These are phyloP conservation scores for Lachnellula willkommii DNA, from an alignment of 2,329 filamentous ascomycete species.

Conservation along the genomic window DNA sequence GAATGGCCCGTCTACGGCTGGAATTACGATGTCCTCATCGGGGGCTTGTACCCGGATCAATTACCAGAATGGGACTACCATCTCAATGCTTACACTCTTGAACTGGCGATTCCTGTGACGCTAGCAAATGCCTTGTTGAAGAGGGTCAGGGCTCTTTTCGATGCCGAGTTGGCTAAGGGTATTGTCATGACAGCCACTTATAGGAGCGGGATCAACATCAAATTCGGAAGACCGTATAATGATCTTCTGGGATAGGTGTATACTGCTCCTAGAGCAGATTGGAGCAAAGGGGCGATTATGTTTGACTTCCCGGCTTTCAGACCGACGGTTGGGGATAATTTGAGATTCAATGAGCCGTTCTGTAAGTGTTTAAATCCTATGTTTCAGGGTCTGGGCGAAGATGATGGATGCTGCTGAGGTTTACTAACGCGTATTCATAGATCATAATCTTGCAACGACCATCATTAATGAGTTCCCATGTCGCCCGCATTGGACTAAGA, in stretches of 20 bases:
- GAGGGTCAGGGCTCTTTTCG: slow-evolving; percentile 13
- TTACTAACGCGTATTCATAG: background rate
- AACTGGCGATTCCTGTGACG: slow-evolving; percentile 18
- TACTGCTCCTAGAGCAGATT: slow-evolving; percentile 9
- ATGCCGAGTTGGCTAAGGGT: slow-evolving; percentile 7
- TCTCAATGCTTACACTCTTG: slow-evolving; percentile 13
- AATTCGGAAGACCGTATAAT: slow-evolving; percentile 17
- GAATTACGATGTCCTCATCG: slow-evolving; percentile 19
- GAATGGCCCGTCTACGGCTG: slow-evolving; percentile 18
- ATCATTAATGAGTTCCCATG: slow-evolving; percentile 18
- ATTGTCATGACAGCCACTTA: slow-evolving; percentile 18
- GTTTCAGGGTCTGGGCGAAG: no score
- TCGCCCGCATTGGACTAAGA: slow-evolving; percentile 20
- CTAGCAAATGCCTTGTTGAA: slow-evolving; percentile 13
- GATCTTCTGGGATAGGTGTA: slow-evolving; percentile 15
- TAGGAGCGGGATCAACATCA: slow-evolving; percentile 19
- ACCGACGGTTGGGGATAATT: slow-evolving; percentile 14
- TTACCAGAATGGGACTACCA: slow-evolving; percentile 17
- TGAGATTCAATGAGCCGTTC: slow-evolving; percentile 18
- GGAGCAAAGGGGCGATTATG: slow-evolving; percentile 18
- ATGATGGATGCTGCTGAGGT: no score
- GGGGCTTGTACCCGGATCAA: slow-evolving; percentile 14
- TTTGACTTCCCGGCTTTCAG: slow-evolving; percentile 16
- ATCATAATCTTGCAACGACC: slow-evolving; percentile 11
- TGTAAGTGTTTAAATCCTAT: slow-evolving; percentile 7